A percentile compares a stretch with the other conserved stretches of the same genome.
phyloP scores from a whole-genome alignment of 805 yeast genomes.

The Zygotorulaspora florentina region DNA sequence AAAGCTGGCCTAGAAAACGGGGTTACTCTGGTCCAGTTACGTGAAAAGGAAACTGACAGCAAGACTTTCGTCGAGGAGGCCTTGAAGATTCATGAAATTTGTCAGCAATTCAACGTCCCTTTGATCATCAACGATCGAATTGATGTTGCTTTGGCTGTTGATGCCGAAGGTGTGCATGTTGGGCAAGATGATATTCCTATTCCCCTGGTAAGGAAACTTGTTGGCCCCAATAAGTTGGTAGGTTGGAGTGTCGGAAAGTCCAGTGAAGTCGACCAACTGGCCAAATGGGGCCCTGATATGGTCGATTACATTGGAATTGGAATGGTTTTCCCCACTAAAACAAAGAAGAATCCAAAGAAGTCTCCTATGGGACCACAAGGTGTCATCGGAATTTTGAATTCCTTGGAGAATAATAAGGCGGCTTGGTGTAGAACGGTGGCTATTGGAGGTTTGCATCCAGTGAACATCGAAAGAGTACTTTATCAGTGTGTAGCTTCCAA shows the following conservation, averaged over 20 bases:
- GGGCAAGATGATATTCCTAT: constrained; percentile 84
- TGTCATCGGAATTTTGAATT: constrained; percentile 47
- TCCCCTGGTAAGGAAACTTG: constrained; percentile 49
- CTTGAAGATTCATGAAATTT: constrained; percentile 52
- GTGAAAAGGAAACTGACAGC: constrained; percentile 74
- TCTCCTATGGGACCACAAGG: constrained; percentile 70
- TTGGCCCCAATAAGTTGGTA: constrained; percentile 71
- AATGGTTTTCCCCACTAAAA: constrained; percentile 66
- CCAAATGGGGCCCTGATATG: constrained; percentile 31
- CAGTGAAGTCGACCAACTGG: constrained; percentile 43
- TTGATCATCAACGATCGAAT: constrained; percentile 80
- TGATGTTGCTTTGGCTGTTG: constrained; percentile 85
- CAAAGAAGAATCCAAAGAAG: constrained; percentile 56
- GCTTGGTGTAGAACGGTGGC: constrained; percentile 57
- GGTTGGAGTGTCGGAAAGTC: constrained; percentile 71
- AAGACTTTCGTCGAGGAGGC: constrained; percentile 64
- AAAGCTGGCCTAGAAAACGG: constrained; percentile 62
- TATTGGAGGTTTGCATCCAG: constrained; percentile 72
- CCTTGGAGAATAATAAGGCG: constrained; percentile 38
- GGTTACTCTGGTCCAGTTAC: constrained; percentile 73
- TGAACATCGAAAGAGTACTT: constrained; percentile 57
- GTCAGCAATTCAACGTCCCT: constrained; percentile 60
- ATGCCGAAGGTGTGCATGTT: constrained; percentile 87
- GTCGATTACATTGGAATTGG: constrained; percentile 87
- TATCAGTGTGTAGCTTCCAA: constrained; percentile 43